Base-by-base conservation (phyloP, 768 basidiomycete species). In the Lanmaoa rubissima region DNA sequence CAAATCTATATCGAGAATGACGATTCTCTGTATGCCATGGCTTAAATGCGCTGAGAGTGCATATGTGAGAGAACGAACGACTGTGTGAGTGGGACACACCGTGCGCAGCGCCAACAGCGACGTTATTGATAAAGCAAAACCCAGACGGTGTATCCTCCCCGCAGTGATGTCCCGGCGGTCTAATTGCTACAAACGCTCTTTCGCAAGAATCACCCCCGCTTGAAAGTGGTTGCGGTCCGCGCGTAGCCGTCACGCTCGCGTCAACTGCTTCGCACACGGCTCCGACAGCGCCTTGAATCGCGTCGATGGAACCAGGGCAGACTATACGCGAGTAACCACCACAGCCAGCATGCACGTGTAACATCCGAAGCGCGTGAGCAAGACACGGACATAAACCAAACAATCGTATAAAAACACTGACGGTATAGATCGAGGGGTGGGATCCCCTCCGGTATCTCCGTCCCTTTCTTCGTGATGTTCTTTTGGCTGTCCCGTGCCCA, bases 121-220 rank as follows among this genome's bases (percentile, higher is more conserved):
- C 90, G 65, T 98, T 99, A 61, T 98, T 98, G 32, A 97, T 81
- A 63, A 95, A 97, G 71, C 96, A 98, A 69, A 98, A 98, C 0
- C 96, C 96, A 11, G 85, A 87, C 0, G 96, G 96, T 0, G 83
- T 83, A 57, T 94, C 84, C 71, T 94, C 93, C 2, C 91, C 91
- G 65, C 94, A 96, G 63, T 98, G 94, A 76, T 97, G 94, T 2
- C 96, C 95, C 0, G 95, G 95, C 0, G 94, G 95, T 48, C 95
- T 75, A 19, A 97, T 80, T 0, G 85, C 87, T 11, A 92, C 92
- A 69, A 98, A 98, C 0, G 90, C 91, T 9, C 74, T 63, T 75
- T 56, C 73, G 51, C 39, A 71, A 43, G 38, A 62, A 61, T 47
- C 50, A 10, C 54, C 55, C 11, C 41, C 56, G 19, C 26, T 41